Percentiles rank a stretch among this genome's conserved stretches.
Conservation (phyloP, 192 early-diverging fungal species). For the Diversispora eburnea region DNA sequence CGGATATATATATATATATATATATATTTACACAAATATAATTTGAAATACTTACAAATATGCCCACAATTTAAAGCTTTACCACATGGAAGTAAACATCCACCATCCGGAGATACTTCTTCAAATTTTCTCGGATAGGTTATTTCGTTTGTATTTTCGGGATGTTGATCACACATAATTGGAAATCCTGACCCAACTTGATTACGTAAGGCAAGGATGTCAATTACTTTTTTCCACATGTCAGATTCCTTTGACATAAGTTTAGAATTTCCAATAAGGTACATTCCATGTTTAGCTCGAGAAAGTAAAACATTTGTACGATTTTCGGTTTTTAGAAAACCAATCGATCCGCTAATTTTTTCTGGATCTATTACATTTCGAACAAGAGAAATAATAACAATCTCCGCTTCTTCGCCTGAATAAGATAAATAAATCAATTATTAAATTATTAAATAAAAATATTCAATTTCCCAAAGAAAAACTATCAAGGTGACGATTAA, state of each 20-base stretch:
- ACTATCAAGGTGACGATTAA: too few species aligned
- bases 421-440: too few species aligned
- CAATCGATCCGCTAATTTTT: constrained; percentile 34
- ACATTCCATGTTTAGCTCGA: constrained; percentile 60
- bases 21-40: too few species aligned
- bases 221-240: constrained; percentile 46
- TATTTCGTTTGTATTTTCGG: constrained; percentile 33
- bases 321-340: constrained; percentile 55
- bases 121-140: constrained; percentile 28
- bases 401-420: constrained; percentile 36
- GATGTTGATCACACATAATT: constrained; percentile 49
- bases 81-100: constrained; percentile 46
- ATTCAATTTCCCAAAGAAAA: too few species aligned
- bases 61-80: constrained; percentile 50
- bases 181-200: constrained; percentile 42
- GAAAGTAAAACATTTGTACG: constrained; percentile 57
- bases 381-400: constrained; percentile 44
- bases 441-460: too few species aligned
- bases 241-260: constrained; percentile 31
- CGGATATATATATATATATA: neutral
- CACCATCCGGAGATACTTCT: constrained; percentile 49
- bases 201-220: constrained; percentile 31
- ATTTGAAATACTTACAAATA: constrained; percentile 33
- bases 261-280: constrained; percentile 46
- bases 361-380: constrained; percentile 31